Evolutionary conservation across 2,329 filamentous ascomycete genomes (phyloP).

Genomic region (Ophiosphaerella korrae): DNA sequence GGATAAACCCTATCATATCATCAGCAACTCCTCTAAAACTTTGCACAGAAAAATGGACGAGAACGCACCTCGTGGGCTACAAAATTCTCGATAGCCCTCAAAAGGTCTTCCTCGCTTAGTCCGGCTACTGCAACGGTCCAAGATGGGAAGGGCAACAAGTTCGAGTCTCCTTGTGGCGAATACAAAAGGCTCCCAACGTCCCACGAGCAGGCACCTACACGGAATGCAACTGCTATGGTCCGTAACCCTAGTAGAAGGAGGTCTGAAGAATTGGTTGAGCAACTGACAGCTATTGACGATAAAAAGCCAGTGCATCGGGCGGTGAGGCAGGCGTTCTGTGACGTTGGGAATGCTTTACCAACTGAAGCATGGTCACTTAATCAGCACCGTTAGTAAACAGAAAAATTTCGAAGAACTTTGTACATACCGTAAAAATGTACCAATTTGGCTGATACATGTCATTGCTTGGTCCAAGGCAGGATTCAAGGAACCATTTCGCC

Average conservation of each 20-base stretch:
- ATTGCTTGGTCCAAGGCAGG: slow-evolving; percentile 1
- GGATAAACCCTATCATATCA: not conserved
- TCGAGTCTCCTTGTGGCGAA: not conserved
- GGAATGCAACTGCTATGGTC: not conserved
- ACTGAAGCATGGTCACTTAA: not conserved
- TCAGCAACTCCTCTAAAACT: not conserved
- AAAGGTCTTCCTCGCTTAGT: not conserved
- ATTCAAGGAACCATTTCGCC: not conserved
- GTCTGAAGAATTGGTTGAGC: not conserved
- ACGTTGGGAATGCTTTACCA: not conserved
- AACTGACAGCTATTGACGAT: slow-evolving; percentile 3
- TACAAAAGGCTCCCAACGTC: slow-evolving; percentile 3
- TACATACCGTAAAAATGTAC: slow-evolving; percentile 1
- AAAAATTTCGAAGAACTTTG: not conserved
- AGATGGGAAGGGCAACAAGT: not conserved
- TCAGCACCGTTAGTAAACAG: not conserved
- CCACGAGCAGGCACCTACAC: slow-evolving; percentile 1
- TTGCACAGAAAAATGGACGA: not conserved
- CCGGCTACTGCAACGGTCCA: slow-evolving; percentile 1
- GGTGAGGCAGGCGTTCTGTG: slow-evolving; percentile 1
- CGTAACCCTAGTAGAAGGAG: not conserved
- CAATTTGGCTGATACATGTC: slow-evolving; percentile 1
- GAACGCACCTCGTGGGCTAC: not conserved
- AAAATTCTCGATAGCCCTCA: not conserved
- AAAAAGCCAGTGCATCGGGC: slow-evolving; percentile 3